These are phyloP conservation scores for Mentha longifolia DNA, from an alignment of 257 asterid species.

Conservation along the genomic window DNA sequence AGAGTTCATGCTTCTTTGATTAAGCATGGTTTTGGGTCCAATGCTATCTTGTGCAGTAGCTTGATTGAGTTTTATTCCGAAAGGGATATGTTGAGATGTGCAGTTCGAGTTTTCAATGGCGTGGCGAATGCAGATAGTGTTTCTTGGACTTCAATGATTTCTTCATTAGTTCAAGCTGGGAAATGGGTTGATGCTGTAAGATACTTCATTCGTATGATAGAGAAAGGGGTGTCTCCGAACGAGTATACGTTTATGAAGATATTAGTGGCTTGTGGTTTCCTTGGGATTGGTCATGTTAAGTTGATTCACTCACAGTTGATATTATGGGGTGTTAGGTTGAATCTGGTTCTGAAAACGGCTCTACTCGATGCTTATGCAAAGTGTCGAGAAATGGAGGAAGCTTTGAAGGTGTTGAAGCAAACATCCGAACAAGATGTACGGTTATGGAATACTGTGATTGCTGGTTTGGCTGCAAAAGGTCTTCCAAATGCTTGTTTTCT, in stretches of 20 bases:
- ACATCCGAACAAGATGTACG: conserved; percentile 42
- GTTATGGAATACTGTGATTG: conserved; percentile 42
- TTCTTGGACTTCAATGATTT: conserved; percentile 46
- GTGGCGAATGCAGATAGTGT: conserved; percentile 36
- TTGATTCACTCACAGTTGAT: conserved; percentile 33
- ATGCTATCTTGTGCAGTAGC: conserved; percentile 34
- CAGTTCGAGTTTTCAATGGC: conserved; percentile 35
- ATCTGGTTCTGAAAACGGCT: conserved; percentile 41
- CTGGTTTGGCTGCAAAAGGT: conserved; percentile 39
- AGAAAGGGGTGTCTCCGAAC: conserved; percentile 31
- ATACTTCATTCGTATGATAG: conserved; percentile 35
- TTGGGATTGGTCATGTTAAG: conserved; percentile 32
- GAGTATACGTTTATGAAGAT: conserved; percentile 43
- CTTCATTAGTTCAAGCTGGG: conserved; percentile 40
- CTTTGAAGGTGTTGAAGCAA: conserved; percentile 33
- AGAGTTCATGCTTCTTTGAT: conserved; percentile 34
- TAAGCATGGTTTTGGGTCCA: conserved; percentile 41
- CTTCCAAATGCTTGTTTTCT: conserved; percentile 34
- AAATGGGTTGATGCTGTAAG: conserved; percentile 27
- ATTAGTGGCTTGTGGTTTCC: conserved; percentile 37
- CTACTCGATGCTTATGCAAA: conserved; percentile 40
- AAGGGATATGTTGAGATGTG: conserved; percentile 24
- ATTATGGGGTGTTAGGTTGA: conserved; percentile 38
- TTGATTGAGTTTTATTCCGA: conserved; percentile 43
- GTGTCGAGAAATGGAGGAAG: conserved; percentile 39